A percentile compares a stretch with the other conserved stretches of the same genome.
Conservation (phyloP, 2,329 filamentous ascomycete genomes). For the Phaeomoniella chlamydospora region DNA sequence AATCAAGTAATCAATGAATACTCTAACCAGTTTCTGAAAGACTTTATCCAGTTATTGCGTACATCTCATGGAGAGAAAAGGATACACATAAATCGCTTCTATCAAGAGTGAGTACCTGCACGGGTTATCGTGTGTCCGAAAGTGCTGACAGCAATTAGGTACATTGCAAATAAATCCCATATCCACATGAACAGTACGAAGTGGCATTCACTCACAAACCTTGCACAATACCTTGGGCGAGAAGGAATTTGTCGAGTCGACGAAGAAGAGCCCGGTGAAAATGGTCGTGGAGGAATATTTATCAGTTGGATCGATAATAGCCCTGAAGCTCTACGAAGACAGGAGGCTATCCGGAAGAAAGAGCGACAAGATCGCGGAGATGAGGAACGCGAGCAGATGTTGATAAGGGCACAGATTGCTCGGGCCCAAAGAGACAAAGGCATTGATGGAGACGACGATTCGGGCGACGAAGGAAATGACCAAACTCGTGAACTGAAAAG, state of each 20-base stretch:
- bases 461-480: slow-evolving; percentile 23
- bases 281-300: background rate
- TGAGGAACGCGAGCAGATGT: slow-evolving; percentile 71
- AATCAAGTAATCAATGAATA: slow-evolving; percentile 73
- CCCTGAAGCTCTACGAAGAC: background rate
- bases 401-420: slow-evolving; percentile 73
- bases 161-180: slow-evolving; percentile 77
- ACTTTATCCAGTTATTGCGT: slow-evolving; percentile 63
- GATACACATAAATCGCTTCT: slow-evolving; percentile 82
- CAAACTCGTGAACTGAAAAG: slow-evolving; percentile 34
- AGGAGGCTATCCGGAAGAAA: slow-evolving; percentile 64
- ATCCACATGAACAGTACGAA: slow-evolving; percentile 88
- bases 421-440: slow-evolving; percentile 51
- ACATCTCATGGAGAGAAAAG: slow-evolving; percentile 85
- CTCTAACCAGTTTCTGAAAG: slow-evolving; percentile 63
- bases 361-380: slow-evolving; percentile 82
- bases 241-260: slow-evolving; percentile 56
- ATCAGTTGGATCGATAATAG: slow-evolving; percentile 1
- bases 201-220: slow-evolving; percentile 79
- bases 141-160: background rate
- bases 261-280: background rate
- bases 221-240: slow-evolving; percentile 70
- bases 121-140: no score
- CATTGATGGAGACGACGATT: slow-evolving; percentile 25
- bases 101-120: slow-evolving; percentile 50